Evolutionary conservation across 345 rosid species (phyloP), one percentile per base, ranked within the genome.

Genomic region (Populus simonii): DNA sequence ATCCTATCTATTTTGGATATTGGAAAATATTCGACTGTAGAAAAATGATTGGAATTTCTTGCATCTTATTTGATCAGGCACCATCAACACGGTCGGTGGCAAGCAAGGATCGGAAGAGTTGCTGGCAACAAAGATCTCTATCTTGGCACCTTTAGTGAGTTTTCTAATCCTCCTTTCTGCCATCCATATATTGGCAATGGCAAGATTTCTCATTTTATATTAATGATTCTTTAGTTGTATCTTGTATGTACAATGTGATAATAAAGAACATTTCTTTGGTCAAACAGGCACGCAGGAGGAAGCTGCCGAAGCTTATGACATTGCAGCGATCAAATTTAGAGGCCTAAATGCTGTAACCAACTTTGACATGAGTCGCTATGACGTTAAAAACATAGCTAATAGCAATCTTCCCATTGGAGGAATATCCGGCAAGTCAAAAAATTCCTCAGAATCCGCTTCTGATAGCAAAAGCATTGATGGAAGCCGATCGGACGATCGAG

Each of bases 51-150:
- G 23, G 49, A 31, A 29, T 16, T n/a, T 20, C 12, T 18, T 47
- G 23, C 59, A 65, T 29, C 27, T 55, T 31, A 59, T 75, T 63
- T 41, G 45, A 41, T 81, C 76, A 94, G 98, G 86, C 99, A 95
- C 75, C 98, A 95, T 88, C 99, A 95, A 83, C 99, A 95, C 69
- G 98, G 99, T 74, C 79, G 99, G 73, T 95, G 99, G 98, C 99
- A 95, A 79, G 99, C 99, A 43, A 90, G 99, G 73, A 95, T 95
- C 0, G 99, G 99, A 13, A 87, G 99, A 83, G 99, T 95, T 43
- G 99, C 99, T 0, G 99, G 99, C 74, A 95, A 95, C 87, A 95
- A 93, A 79, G 99, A 95, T 84, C 98, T 95, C 71, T 95, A 95
- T 76, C 98, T 95, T 4, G 99, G 99, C 83, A 95, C 99, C 57